phyloP scores from a whole-genome alignment of 768 basidiomycete species.

The Kwoniella pini region DNA sequence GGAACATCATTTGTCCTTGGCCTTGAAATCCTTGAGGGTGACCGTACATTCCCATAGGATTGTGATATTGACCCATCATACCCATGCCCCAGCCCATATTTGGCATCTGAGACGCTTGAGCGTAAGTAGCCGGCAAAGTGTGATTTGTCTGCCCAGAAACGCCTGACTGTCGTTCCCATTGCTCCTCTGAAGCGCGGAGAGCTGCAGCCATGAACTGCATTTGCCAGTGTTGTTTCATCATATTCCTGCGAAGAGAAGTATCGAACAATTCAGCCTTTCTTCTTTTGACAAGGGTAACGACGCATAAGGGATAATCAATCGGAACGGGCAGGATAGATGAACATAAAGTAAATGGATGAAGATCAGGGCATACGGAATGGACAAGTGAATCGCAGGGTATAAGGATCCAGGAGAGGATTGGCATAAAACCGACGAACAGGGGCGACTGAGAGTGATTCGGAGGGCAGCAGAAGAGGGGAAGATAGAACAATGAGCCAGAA shows the following conservation, averaged over 20 bases:
- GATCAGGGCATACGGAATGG: background rate
- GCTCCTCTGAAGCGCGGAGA: conserved; percentile 42
- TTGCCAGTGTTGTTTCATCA: conserved; percentile 48
- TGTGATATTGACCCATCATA: conserved; percentile 10
- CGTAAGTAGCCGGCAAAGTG: conserved; percentile 13
- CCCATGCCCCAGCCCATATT: conserved; percentile 11
- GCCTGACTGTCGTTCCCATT: conserved; percentile 42
- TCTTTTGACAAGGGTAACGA: no score
- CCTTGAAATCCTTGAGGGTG: conserved; percentile 1
- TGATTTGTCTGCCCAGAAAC: conserved; percentile 16
- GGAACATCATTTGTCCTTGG: background rate
- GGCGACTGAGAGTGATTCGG: no score
- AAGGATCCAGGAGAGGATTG: no score
- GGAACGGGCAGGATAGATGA: no score
- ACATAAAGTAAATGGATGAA: no score
- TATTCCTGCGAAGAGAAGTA: no score
- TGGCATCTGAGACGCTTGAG: background rate
- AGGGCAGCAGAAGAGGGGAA: no score
- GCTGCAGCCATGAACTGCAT: conserved; percentile 48
- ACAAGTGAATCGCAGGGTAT: background rate
- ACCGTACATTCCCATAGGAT: background rate
- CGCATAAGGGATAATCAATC: no score
- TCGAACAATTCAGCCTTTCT: no score
- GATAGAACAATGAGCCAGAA: no score
- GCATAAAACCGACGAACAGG: no score